Evolutionary conservation across 768 basidiomycete species (phyloP), one percentile per base, ranked within the genome.

Genomic region (Collybia nuda): DNA sequence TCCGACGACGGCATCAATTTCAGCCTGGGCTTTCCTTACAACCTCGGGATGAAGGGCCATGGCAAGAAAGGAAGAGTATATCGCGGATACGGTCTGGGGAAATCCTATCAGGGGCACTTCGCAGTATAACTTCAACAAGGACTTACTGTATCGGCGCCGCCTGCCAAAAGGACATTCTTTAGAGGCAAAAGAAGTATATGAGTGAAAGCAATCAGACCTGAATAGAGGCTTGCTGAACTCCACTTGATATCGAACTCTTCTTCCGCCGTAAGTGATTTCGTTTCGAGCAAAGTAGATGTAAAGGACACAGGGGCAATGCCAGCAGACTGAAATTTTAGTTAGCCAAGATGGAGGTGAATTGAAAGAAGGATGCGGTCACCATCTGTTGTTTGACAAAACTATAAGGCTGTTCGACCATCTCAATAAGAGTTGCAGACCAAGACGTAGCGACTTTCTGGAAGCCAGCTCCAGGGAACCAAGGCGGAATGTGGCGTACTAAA

Each of bases 161-260:
- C 84, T 77, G 51, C 40, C 45, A 40, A 23, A 52, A 50, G 50
- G 37, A 48, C n/a, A 51, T 18, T 14, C 22, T 21, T 57, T 24
- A 60, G 32, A 47, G 35, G 17, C 32, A 0, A 29, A 18, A 2
- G 37, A 18, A 2, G 35, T 45, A 22, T 6, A 21, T 21, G 37
- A 41, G 26, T 32, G 39, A 28, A 26, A 32, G 23, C 23, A 28
- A 47, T 36, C 43, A 38, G 53, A 79, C 78, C 79, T 43, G 77
- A 74, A 62, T 82, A 81, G 14, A 82, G 62, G 38, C 80, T 78
- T n/a, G 76, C 76, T 26, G 80, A 73, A 35, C 84, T 80, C 82
- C 85, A 86, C 62, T 85, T 88, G 51, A 88, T 70, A 53, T 81
- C 77, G 44, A 75, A 67, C 51, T 86, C 84, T 51, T 85, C 82